These are phyloP conservation scores for Tetraselmis chui DNA, from an alignment of 139 green algal species.

Conservation along the genomic window DNA sequence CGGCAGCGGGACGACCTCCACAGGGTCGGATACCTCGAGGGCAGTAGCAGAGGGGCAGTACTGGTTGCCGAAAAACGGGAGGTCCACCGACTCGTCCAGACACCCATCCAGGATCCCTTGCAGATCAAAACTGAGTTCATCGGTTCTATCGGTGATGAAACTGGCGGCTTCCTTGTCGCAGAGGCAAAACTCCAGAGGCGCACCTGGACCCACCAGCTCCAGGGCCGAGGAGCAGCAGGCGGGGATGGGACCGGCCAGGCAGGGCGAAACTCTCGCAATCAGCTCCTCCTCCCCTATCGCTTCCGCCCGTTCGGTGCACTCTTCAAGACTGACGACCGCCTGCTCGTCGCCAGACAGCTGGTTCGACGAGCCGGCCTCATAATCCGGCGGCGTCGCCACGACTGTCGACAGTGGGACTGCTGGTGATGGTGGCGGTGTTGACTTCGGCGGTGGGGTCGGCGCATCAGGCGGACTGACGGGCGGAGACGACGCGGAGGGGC, in stretches of 20 bases:
- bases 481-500: background rate
- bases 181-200: background rate
- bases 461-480: too few relatives aligned
- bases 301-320: background rate
- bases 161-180: background rate
- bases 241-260: background rate
- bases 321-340: background rate
- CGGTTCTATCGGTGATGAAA: background rate
- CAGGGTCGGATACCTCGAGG: background rate
- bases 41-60: background rate
- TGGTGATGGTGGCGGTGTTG: too few relatives aligned
- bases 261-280: background rate
- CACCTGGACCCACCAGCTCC: background rate
- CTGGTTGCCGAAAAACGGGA: background rate
- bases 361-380: too few relatives aligned
- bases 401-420: too few relatives aligned
- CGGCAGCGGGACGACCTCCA: background rate
- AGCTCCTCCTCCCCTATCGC: background rate
- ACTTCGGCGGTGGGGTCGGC: background rate
- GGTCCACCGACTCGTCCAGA: background rate
- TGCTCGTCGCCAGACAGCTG: background rate
- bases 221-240: background rate
- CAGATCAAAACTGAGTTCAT: background rate
- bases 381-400: background rate
- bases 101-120: background rate